Percentiles rank a stretch among this genome's conserved stretches.
Conservation (phyloP, 2,329 filamentous ascomycete genomes). For the Plectosphaerella plurivora region DNA sequence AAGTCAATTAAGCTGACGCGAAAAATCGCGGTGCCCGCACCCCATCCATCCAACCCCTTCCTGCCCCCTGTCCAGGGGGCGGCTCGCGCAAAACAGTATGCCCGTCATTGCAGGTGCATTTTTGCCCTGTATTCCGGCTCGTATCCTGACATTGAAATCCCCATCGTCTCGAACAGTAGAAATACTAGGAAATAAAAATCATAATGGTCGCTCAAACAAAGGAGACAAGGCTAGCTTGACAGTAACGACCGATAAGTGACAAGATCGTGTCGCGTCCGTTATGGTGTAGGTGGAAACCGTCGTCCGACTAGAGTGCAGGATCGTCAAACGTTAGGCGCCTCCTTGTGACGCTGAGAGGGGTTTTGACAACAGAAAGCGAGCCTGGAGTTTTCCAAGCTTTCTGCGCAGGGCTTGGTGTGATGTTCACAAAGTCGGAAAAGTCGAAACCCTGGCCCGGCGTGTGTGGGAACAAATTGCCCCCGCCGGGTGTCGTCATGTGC, state of each 20-base stretch:
- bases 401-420: conserved; percentile 92
- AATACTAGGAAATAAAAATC: too few relatives aligned
- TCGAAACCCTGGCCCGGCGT: conserved; percentile 85
- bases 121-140: too few relatives aligned
- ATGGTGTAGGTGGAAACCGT: neutral
- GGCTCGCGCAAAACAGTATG: too few relatives aligned
- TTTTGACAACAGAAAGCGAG: conserved; percentile 44
- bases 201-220: neutral
- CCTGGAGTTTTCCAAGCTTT: conserved; percentile 81
- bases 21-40: conserved; percentile 1
- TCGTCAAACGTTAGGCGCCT: conserved; percentile 80
- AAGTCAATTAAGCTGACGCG: conserved; percentile 1
- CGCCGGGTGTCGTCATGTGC: conserved; percentile 83
- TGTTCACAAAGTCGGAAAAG: conserved; percentile 95
- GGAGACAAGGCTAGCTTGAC: neutral
- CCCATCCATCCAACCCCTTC: too few relatives aligned
- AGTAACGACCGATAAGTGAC: neutral
- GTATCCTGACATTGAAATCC: too few relatives aligned
- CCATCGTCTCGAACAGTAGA: too few relatives aligned
- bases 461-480: conserved; percentile 63
- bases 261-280: too few relatives aligned
- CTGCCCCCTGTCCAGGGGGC: too few relatives aligned
- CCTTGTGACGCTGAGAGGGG: conserved; percentile 63
- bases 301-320: conserved; percentile 42
- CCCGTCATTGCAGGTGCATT: too few relatives aligned